Evolutionary conservation across 164 flowering plant species (phyloP), one percentile per base, ranked within the genome.

Genomic region (Berberis vulgaris): DNA sequence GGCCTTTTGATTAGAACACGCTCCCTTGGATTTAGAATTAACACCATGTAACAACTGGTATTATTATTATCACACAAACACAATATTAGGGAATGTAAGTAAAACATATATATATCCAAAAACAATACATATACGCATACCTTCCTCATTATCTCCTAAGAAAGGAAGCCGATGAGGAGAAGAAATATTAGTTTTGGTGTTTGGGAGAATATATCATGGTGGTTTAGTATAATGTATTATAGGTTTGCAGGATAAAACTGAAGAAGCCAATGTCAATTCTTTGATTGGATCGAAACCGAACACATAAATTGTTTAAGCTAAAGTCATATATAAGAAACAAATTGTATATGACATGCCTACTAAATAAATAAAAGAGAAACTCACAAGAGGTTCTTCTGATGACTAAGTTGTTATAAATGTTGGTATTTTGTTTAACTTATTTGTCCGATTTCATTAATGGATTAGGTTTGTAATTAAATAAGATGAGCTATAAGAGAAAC

Each of bases 11-110:
- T 57, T 61, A 66, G 69, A 55, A 11, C 60, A 62, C 1, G 47
- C 53, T n/a, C 69, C 77, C 86, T 82, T 73, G 6, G 46, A 61
- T 57, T 39, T 39, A 59, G 6, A 63, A 63, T 4, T 49, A 57
- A 5, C 49, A n/a, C 5, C 39, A 52, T 42, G n/a, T 42, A 6
- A 3, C 53, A 26, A 43, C n/a, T 52, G 13, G n/a, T 52, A 4
- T 7, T 7, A 52, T 4, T 13, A 54, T 4, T 26, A 26, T 52
- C 54, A 52, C n/a, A 4, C 9, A 11, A 52, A 4, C 13, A 54
- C 2, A 26, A 26, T 26, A 26, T 26, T 26, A 26, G 26, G 26
- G 26, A 26, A 26, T 26, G 26, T 26, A 26, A 26, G 26, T 26
- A 26, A 26, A 26, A 26, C 26, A 26, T 26, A 26, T 26, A 26